Evolutionary conservation across 2,329 filamentous ascomycete species (phyloP), one percentile per base, ranked within the genome.

Genomic region (Diaporthe humulicola): DNA sequence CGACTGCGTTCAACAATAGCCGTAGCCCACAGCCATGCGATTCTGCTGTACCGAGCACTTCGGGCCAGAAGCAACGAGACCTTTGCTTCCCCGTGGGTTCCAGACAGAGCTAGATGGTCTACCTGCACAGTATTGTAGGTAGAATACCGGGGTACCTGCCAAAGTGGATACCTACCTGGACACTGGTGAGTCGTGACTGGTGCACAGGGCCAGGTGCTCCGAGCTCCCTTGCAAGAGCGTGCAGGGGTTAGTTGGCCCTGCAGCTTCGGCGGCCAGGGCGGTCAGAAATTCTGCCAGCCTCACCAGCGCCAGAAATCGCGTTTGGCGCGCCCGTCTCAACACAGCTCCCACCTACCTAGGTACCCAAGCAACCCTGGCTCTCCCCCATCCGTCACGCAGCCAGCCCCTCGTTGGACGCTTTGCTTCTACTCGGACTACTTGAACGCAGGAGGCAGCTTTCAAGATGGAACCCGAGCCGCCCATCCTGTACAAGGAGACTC

Each of bases 401-500:
- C 45, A 69, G 64, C 17, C 48, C 4, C 64, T 40, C 48, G 48
- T 10, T 28, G 45, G 48, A 25, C n/a, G n/a, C 33, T 52, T 38
- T 40, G 12, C 48, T 33, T 33, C 56, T 61, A 19, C 56, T 38
- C 30, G 70, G 70, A 50, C 70, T 25, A 14, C 33, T 57, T 40
- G 67, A 54, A 52, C 71, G 52, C 56, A 73, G 60, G 75, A 74
- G 75, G 73, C 73, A 72, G 45, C 73, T 69, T 42, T 66, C 73
- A 76, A 52, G 82, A 95, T 95, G 93, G 90, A 89, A 81, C 87
- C 88, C 81, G 89, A 90, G 81, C 88, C 90, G 78, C 89, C 90
- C 77, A 93, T 90, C 85, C 88, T 94, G 85, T 97, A 94, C 88
- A 96, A 95, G 87, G 95, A 97, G 89, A 95, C 94, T 83, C 92